Evolutionary conservation across 108 stramenopile genomes (phyloP).

Genomic region (Mayamaea pseudoterrestris): DNA sequence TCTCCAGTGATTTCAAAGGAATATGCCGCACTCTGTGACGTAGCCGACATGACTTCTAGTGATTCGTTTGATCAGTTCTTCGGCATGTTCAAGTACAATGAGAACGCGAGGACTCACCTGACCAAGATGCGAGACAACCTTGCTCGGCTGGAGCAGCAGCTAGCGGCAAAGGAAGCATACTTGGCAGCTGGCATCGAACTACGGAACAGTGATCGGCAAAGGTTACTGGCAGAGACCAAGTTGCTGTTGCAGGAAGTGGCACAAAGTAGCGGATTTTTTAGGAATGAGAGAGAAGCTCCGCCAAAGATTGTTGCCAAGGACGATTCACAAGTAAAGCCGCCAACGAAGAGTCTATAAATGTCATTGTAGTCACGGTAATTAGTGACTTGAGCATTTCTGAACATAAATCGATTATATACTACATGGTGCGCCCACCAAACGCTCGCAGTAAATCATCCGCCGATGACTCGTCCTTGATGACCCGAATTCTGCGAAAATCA

Average conservation of each 20-base stretch:
- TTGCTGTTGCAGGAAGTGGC: slow-evolving; percentile 74
- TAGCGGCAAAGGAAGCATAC: slow-evolving; percentile 91
- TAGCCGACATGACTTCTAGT: slow-evolving; percentile 79
- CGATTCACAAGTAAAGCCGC: neutral
- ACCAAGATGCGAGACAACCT: slow-evolving; percentile 80
- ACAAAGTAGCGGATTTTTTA: slow-evolving; percentile 8
- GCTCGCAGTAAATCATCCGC: slow-evolving; percentile 1
- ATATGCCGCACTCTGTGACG: slow-evolving; percentile 79
- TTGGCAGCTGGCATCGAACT: slow-evolving; percentile 84
- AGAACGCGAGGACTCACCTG: slow-evolving; percentile 57
- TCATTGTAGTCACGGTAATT: neutral
- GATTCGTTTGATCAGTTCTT: slow-evolving; percentile 93
- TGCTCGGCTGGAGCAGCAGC: slow-evolving; percentile 82
- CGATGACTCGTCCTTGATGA: too few species aligned
- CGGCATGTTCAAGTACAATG: slow-evolving; percentile 91
- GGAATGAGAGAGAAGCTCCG: neutral
- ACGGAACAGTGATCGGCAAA: slow-evolving; percentile 77
- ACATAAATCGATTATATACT: neutral
- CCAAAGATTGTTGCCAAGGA: too few species aligned
- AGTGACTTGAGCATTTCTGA: neutral
- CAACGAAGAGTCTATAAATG: neutral
- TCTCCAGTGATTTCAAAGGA: slow-evolving; percentile 87
- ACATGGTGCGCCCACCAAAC: too few species aligned
- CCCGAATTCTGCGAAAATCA: slow-evolving; percentile 20
- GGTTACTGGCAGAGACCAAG: slow-evolving; percentile 79